Conservation (phyloP, 2,329 filamentous ascomycete genomes). For the Cadophora malorum region DNA sequence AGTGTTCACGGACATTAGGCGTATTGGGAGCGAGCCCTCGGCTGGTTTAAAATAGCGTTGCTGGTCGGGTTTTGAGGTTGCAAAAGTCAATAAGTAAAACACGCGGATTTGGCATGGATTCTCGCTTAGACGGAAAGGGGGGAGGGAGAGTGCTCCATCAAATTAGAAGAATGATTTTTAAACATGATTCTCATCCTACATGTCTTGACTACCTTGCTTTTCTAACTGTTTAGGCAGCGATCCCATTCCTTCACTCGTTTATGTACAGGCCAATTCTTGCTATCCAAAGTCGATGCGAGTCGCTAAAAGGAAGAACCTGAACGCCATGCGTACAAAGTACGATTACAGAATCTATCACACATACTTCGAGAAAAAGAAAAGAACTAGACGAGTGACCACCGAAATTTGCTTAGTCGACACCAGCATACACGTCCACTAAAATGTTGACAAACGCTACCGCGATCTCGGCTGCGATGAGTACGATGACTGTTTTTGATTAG, state of each 20-base stretch:
- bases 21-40: background rate
- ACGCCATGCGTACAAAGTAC: constrained; percentile 23
- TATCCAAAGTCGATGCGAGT: constrained; percentile 10
- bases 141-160: background rate
- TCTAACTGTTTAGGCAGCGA: constrained; percentile 9
- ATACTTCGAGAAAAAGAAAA: no score
- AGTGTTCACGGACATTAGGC: background rate
- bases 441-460: constrained; percentile 93
- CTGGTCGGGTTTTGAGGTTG: background rate
- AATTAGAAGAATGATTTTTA: background rate
- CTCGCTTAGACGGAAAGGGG: background rate
- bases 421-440: constrained; percentile 87
- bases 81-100: background rate
- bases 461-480: constrained; percentile 95
- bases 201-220: background rate
- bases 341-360: background rate
- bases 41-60: background rate
- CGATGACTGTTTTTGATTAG: constrained; percentile 68
- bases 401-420: constrained; percentile 55
- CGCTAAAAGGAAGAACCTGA: constrained; percentile 22
- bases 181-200: background rate
- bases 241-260: background rate
- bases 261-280: constrained; percentile 5
- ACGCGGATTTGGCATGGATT: background rate
- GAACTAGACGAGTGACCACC: no score